Evolutionary conservation across 164 flowering plant species (phyloP), one percentile per base, ranked within the genome.

Genomic region (Stephania yunnanensis): DNA sequence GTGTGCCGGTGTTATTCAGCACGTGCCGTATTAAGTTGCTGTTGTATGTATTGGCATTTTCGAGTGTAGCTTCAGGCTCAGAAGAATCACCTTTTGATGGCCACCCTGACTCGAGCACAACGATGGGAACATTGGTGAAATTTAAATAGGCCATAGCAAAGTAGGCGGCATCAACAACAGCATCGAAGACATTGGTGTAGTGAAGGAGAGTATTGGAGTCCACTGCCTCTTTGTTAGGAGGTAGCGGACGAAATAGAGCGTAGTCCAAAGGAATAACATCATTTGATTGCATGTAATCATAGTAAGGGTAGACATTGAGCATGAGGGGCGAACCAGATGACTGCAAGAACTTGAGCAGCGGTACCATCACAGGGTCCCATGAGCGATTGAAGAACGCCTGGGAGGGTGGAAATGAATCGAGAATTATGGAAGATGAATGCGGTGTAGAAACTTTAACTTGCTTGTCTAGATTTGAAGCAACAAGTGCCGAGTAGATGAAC

Each of bases 231-330:
- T 92, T 93, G 82, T 84, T 88, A 3, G 98, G 93, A 53, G 89
- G 87, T 10, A 91, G 87, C 3, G 97, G 89, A 0, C 87, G 92
- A 78, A 92, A 92, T 10, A 92, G 88, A 2, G 97, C 95, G 78
- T 92, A 91, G 73, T 92, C 97, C 74, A 92, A 80, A 5, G 90
- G 91, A 77, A 92, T 89, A 65, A 87, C 92, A 46, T 88, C 88
- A 79, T 91, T 87, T 10, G 93, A 89, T 82, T 86, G 87, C 91
- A 89, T 85, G 84, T 88, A 93, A 72, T 91, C 95, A 78, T 92
- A 92, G 76, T 92, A 93, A 0, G 98, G 98, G 75, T 93, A 93
- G 6, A 89, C 87, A 77, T 93, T 93, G 20, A 93, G 90, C 98
- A 93, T 92, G 19, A 92, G 82, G 69, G 83, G 84, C 12, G 98